Evolutionary conservation across 768 basidiomycete genomes (phyloP), one percentile per base, ranked within the genome.

Genomic region (Termitomyces sp.): DNA sequence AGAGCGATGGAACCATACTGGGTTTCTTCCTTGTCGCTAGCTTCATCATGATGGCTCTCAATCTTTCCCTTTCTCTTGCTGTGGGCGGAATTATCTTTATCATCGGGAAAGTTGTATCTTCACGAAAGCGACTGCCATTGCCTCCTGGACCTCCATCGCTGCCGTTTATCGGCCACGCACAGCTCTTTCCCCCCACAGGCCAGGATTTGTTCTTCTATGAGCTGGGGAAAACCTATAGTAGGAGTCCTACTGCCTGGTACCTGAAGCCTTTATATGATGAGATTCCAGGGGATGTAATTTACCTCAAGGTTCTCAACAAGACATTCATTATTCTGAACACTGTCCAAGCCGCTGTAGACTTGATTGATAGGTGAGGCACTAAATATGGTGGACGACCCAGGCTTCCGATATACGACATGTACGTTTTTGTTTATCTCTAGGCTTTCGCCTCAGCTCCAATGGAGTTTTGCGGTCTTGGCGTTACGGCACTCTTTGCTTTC

Each of bases 131-230:
- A n/a, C 42, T 18, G 8, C 54, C 60, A 11, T 32, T 49, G 28
- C 48, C 28, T 18, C 48, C 48, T 49, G 48, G 48, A 28, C 48
- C 48, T 9, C 28, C 74, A 12, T 65, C 70, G 7, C 71, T 77
- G 42, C 73, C 75, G 0, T 28, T 78, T 48, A 67, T 78, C 12
- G 77, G 77, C 7, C 75, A 78, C 57, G 62, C 73, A 8, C 70
- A 74, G 1, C 56, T 70, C 5, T 71, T 78, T n/a, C 77, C 76
- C n/a, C 35, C 68, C 0, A 56, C 60, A 12, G 63, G 70, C 55
- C 65, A 32, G 8, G 28, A 49, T 49, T 18, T 49, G 48, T 49
- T 32, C 32, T 49, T 49, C 28, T 18, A 32, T 32, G 28, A 32
- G 16, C 48, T 49, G 28, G 16, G 48, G 32, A 18, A 49, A 49